Base-by-base conservation (phyloP, 169 alveolate genomes). In the Babesia caballi region DNA sequence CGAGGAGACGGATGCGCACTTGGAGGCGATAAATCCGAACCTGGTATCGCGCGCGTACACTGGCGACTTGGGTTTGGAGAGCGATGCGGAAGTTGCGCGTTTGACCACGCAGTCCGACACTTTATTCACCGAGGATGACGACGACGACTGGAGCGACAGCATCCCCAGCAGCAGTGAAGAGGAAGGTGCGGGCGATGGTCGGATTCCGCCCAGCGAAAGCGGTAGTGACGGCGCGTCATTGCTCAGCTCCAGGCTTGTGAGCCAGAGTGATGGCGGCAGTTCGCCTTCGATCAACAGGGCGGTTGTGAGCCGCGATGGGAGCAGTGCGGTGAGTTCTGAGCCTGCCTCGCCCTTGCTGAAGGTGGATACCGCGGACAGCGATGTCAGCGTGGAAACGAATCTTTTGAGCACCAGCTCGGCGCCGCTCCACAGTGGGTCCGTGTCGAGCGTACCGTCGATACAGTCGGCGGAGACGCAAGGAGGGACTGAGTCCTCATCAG, bases 61-160 rank as follows among this genome's bases (percentile, higher is more conserved):
- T n/a, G n/a, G n/a, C n/a, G n/a, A n/a, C n/a, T n/a, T n/a, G n/a
- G n/a, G n/a, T n/a, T 19, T 33, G 23, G 63, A 63, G 5, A 63
- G 73, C 21, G 70, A 41, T 42, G 56, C 41, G 25, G 56, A n/a
- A 7, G 11, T 12, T 27, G 7, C 15, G 60, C 30, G 33, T n/a
- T 0, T 8, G 35, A 19, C 35, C 15, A 23, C 60, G 23, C 40
- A 51, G 40, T 51, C 60, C 15, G 60, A 51, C 35, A 36, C 23
- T 6, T 33, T 30, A 12, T 35, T 30, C n/a, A 17, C 44, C 27
- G 66, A 56, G 11, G 47, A 56, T 38, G 44, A 38, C 15, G 44
- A n/a, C 28, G 40, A 32, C 11, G 66, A 56, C 47, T 56, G 66
- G 66, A 56, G 66, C 38, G 66, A 56, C 35, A 30, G 41, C n/a